Evolutionary conservation across 495 filamentous ascomycete genomes (phyloP).

Genomic region (Penicillium ochrochloron): DNA sequence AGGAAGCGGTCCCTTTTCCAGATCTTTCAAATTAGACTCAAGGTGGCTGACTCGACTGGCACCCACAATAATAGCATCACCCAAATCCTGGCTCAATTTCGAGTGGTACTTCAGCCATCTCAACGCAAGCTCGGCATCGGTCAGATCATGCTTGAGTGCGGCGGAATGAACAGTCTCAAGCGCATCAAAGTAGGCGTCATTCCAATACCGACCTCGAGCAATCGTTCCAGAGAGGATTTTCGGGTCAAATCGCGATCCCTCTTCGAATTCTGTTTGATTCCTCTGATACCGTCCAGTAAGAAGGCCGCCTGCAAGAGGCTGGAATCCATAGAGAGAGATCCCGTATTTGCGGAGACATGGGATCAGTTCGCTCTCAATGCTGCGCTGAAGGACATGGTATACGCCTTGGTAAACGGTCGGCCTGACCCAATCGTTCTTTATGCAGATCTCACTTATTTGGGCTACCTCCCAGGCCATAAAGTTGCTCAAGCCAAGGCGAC

Average conservation of each 20-base stretch:
- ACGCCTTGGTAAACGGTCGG: slow-evolving; percentile 56
- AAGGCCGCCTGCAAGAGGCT: slow-evolving; percentile 58
- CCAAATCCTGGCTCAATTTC: slow-evolving; percentile 28
- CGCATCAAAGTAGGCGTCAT: slow-evolving; percentile 51
- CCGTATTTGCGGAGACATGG: slow-evolving; percentile 48
- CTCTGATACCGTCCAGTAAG: slow-evolving; percentile 36
- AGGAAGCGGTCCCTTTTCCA: slow-evolving; percentile 41
- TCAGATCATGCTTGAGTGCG: slow-evolving; percentile 34
- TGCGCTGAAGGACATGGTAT: slow-evolving; percentile 48
- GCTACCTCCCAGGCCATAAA: slow-evolving; percentile 49
- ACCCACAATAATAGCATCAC: slow-evolving; percentile 50
- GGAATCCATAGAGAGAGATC: slow-evolving; percentile 53
- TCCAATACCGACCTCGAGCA: slow-evolving; percentile 51
- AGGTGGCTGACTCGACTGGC: slow-evolving; percentile 41
- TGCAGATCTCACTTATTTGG: slow-evolving; percentile 46
- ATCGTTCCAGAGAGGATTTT: slow-evolving; percentile 43
- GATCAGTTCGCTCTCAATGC: slow-evolving; percentile 49
- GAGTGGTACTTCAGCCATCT: slow-evolving; percentile 47
- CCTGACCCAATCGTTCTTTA: slow-evolving; percentile 45
- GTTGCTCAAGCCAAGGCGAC: slow-evolving; percentile 52
- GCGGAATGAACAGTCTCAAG: slow-evolving; percentile 33
- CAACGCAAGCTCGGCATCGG: slow-evolving; percentile 41
- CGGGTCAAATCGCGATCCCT: slow-evolving; percentile 45
- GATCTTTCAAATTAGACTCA: slow-evolving; percentile 36
- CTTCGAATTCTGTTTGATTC: slow-evolving; percentile 37